A percentile compares a stretch with the other conserved stretches of the same genome.
Conservation (phyloP, 805 yeast genomes). For the Saturnispora sanitii region DNA sequence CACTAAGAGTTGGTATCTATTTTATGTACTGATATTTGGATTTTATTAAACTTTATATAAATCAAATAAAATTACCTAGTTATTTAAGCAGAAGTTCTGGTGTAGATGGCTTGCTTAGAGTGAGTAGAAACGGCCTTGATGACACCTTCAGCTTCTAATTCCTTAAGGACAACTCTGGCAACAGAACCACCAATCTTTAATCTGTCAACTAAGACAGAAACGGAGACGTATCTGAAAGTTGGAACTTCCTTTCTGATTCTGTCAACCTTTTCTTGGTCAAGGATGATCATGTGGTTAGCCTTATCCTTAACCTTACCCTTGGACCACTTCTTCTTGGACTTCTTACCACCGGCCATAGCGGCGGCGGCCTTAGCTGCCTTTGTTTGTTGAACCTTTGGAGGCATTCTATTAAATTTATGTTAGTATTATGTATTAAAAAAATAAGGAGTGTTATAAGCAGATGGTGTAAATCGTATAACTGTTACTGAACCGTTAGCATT, state of each 20-base stretch:
- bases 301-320: conserved; percentile 99
- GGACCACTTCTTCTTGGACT: conserved; percentile 99
- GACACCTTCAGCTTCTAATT: conserved; percentile 89
- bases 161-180: conserved; percentile 96
- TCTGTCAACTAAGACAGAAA: conserved; percentile 97
- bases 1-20: neutral
- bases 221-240: conserved; percentile 96
- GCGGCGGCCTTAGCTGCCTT: conserved; percentile 99
- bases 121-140: conserved; percentile 90
- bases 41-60: conserved; percentile 8
- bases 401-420: conserved; percentile 49
- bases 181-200: conserved; percentile 98
- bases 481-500: no score
- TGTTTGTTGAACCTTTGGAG: conserved; percentile 98
- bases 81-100: conserved; percentile 62
- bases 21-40: conserved; percentile 5
- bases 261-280: conserved; percentile 98
- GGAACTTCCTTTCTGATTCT: conserved; percentile 99
- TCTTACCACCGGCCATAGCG: conserved; percentile 99
- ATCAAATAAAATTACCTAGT: conserved; percentile 4
- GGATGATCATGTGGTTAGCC: conserved; percentile 96
- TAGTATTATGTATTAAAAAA: conserved; percentile 12
- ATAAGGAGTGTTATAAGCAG: neutral
- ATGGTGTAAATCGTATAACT: neutral
- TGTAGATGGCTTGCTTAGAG: conserved; percentile 96